Conservation (phyloP, 1,284 basidiomycete species). For the Cystobasidium pallidum region DNA sequence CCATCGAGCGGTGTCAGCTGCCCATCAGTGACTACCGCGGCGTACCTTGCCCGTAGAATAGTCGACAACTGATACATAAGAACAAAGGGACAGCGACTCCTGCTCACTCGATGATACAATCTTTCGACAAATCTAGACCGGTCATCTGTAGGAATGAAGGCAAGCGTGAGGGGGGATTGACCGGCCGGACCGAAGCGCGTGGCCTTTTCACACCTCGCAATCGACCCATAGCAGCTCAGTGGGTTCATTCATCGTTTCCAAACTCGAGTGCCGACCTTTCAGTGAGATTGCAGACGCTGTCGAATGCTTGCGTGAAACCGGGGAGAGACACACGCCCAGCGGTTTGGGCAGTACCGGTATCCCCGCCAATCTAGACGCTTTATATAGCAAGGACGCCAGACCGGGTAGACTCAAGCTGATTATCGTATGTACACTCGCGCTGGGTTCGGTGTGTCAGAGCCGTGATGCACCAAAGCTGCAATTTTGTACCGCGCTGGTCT, state of each 20-base stretch:
- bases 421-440: too few species aligned
- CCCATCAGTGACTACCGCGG: constrained; percentile 60
- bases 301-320: background rate
- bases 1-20: constrained; percentile 60
- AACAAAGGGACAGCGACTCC: constrained; percentile 54
- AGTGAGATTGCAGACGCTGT: background rate
- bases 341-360: background rate
- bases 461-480: too few species aligned
- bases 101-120: constrained; percentile 62
- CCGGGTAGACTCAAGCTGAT: background rate
- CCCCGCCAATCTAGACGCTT: background rate
- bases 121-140: constrained; percentile 58
- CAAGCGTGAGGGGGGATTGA: background rate
- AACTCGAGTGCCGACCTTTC: background rate
- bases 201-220: constrained; percentile 50
- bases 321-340: background rate
- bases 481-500: too few species aligned
- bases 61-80: constrained; percentile 30
- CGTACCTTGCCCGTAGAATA: constrained; percentile 51
- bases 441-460: too few species aligned
- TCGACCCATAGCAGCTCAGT: constrained; percentile 46
- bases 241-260: background rate
- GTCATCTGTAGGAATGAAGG: constrained; percentile 57
- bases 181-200: background rate
- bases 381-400: background rate